Evolutionary conservation across 1,139 yeast genomes (phyloP).

Genomic region (Lodderomyces margitis): DNA sequence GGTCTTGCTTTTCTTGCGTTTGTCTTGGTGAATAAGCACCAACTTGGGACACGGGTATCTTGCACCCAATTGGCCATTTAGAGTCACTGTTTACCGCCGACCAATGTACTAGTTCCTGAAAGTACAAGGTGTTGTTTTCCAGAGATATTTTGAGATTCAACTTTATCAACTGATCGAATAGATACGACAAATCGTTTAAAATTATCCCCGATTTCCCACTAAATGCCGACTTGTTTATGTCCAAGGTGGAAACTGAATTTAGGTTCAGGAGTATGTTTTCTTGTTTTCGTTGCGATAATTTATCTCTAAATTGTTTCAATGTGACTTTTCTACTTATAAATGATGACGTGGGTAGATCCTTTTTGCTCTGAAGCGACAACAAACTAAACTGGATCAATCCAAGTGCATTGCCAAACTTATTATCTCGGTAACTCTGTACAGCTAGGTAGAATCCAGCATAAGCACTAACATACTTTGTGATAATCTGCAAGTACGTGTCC

Average conservation of each 20-base stretch:
- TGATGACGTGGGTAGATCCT: slow-evolving; percentile 7
- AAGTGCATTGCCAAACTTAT: slow-evolving; percentile 41
- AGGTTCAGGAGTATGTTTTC: slow-evolving; percentile 32
- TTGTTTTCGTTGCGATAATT: slow-evolving; percentile 28
- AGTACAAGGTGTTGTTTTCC: slow-evolving; percentile 42
- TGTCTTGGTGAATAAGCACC: slow-evolving; percentile 14
- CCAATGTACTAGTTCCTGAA: slow-evolving; percentile 39
- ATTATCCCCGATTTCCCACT: slow-evolving; percentile 34
- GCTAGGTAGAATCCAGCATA: slow-evolving; percentile 45
- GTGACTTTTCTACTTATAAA: slow-evolving; percentile 12
- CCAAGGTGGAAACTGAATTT: slow-evolving; percentile 37
- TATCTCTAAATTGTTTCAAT: slow-evolving; percentile 24
- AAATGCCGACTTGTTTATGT: slow-evolving; percentile 37
- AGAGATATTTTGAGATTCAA: slow-evolving; percentile 41
- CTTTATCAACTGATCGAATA: slow-evolving; percentile 40
- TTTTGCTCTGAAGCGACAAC: slow-evolving; percentile 39
- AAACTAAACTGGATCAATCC: slow-evolving; percentile 42
- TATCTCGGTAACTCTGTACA: slow-evolving; percentile 42
- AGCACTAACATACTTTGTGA: slow-evolving; percentile 38
- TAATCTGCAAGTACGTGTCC: slow-evolving; percentile 32
- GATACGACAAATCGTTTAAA: slow-evolving; percentile 35
- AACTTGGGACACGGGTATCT: slow-evolving; percentile 30
- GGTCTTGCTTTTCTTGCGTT: neutral
- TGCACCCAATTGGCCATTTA: slow-evolving; percentile 47
- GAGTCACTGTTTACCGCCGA: slow-evolving; percentile 37